Evolutionary conservation across 2,329 filamentous ascomycete genomes (phyloP), one percentile per base, ranked within the genome.

Genomic region (Cladorrhinum sp.): DNA sequence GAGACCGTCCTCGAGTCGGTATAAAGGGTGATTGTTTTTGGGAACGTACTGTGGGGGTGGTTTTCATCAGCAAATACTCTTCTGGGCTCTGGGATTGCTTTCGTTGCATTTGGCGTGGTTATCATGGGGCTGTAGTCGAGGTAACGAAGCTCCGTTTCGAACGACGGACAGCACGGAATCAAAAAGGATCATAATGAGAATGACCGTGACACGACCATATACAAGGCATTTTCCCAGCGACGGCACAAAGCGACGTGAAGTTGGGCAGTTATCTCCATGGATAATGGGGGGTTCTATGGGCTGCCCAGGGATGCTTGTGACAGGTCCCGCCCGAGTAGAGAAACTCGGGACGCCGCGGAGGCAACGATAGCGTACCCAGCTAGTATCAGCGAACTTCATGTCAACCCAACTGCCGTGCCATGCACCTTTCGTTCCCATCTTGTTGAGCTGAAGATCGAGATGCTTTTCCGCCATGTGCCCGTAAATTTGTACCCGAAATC

Each of bases 1-100:
- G 93, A 99, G 88, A 86, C 85, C 75, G 92, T 97, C 75, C 86
- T 97, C 73, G 91, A 96, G 78, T 87, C 86, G 78, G 95, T 98
- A 81, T 98, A 92, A 92, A 83, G 73, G 74, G 71, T 70, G 63
- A 25, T 71, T 73, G 71, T 70, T 72, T 74, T 73, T 74, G 76
- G 76, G 73, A 75, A 74, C 74, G 76, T 75, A 76, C 62, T 75
- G 32, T 36, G 77, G 74, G 75, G 72, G 69, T 64, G 71, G 68
- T 70, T 73, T 73, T 73, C 66, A 69, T 72, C 65, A 70, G 68
- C 71, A 73, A 71, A 76, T 77, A 74, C 76, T 76, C 72, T 73
- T 71, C 73, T 72, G 76, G 76, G 74, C 73, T 76, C 75, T 73
- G 76, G 76, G 75, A 75, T 76, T 77, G 75, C 73, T 76, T 78